A percentile compares a stretch with the other conserved stretches of the same genome.
Evolutionary conservation across 2,329 filamentous ascomycete species (phyloP).

Genomic region (Byssoonygena ceratinophila): DNA sequence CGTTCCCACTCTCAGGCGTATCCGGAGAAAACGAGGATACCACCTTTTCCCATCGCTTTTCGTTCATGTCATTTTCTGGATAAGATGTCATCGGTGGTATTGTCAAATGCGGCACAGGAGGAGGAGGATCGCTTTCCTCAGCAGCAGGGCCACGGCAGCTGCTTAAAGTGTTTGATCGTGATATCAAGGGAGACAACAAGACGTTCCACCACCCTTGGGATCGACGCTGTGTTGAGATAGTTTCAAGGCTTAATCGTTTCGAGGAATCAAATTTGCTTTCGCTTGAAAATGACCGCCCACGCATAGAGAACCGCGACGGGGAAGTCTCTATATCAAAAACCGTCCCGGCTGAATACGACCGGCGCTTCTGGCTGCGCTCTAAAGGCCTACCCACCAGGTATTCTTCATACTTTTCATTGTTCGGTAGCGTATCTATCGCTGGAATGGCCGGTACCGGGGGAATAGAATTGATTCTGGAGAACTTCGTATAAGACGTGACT

Average conservation of each 20-base stretch:
- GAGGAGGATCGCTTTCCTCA: slow-evolving; percentile 18
- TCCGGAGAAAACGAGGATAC: slow-evolving; percentile 27
- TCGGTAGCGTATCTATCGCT: slow-evolving; percentile 20
- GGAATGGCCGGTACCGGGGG: slow-evolving; percentile 37
- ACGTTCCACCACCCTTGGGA: slow-evolving; percentile 44
- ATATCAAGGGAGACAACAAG: slow-evolving; percentile 37
- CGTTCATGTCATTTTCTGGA: slow-evolving; percentile 1
- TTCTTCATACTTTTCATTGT: slow-evolving; percentile 15
- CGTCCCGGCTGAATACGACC: slow-evolving; percentile 28
- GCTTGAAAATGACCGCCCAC: slow-evolving; percentile 22
- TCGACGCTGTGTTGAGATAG: slow-evolving; percentile 29
- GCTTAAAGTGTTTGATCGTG: slow-evolving; percentile 28
- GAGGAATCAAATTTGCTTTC: slow-evolving; percentile 26
- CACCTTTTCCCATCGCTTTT: slow-evolving; percentile 18
- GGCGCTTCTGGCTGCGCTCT: slow-evolving; percentile 21
- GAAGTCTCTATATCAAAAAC: slow-evolving; percentile 27
- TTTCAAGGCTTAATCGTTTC: slow-evolving; percentile 28
- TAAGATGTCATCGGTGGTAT: slow-evolving; percentile 8
- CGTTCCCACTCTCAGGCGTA: slow-evolving; percentile 20
- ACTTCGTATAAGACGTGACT: slow-evolving; percentile 25
- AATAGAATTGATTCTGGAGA: slow-evolving; percentile 16
- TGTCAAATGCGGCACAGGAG: slow-evolving; percentile 23
- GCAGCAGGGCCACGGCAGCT: slow-evolving; percentile 23
- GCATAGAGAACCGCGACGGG: slow-evolving; percentile 9
- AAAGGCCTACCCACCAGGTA: slow-evolving; percentile 17